Evolutionary conservation across 1,284 basidiomycete genomes (phyloP).

Genomic region (Fomitopsis betulina): DNA sequence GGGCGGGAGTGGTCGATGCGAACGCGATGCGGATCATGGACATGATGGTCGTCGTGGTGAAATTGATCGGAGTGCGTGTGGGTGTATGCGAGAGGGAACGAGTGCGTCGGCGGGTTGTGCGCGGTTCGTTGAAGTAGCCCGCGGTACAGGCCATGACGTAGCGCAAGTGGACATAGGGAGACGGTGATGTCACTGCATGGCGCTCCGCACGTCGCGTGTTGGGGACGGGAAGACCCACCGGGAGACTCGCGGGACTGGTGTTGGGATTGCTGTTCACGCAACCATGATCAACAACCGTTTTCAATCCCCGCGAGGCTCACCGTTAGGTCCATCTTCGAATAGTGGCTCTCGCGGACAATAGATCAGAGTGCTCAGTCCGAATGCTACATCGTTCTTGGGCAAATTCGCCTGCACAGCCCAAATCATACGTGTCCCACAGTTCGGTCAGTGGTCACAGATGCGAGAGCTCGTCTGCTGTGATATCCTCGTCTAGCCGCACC

Average conservation of each 20-base stretch:
- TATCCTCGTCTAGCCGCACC: too few relatives aligned
- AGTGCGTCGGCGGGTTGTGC: not conserved
- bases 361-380: too few relatives aligned
- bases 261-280: too few relatives aligned
- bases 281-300: too few relatives aligned
- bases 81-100: not conserved
- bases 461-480: too few relatives aligned
- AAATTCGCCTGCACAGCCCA: too few relatives aligned
- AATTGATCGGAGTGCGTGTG: not conserved
- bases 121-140: not conserved
- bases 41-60: slow-evolving; percentile 11
- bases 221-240: not conserved
- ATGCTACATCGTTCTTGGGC: too few relatives aligned
- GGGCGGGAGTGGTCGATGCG: slow-evolving; percentile 12
- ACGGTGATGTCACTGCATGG: not conserved
- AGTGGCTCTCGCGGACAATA: too few relatives aligned
- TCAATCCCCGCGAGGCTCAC: too few relatives aligned
- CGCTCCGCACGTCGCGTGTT: not conserved
- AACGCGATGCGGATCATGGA: slow-evolving; percentile 22
- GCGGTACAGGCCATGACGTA: slow-evolving; percentile 7
- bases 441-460: too few relatives aligned
- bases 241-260: not conserved
- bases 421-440: too few relatives aligned
- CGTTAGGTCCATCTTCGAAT: too few relatives aligned
- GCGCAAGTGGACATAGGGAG: not conserved